Percentiles rank a stretch among this genome's conserved stretches.
phyloP scores from a whole-genome alignment of 768 basidiomycete genomes.

The Panaeolus papilionaceus region DNA sequence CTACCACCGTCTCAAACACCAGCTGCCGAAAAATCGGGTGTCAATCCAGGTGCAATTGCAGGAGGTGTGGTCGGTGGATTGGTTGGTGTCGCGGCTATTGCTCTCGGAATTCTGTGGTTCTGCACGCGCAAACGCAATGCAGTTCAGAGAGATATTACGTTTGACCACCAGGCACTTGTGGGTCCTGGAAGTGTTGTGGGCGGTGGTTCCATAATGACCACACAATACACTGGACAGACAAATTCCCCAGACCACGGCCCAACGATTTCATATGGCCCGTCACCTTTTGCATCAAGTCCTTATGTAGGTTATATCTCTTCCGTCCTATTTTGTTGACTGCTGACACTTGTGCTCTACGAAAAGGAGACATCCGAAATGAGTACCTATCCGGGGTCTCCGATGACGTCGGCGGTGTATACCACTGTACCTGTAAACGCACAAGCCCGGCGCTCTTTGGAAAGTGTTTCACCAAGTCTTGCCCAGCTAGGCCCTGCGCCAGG shows the following conservation, averaged over 20 bases:
- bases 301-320: conserved; percentile 23
- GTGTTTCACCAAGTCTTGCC: conserved; percentile 25
- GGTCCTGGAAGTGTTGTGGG: not conserved
- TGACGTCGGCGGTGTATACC: conserved; percentile 37
- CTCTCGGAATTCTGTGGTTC: conserved; percentile 46
- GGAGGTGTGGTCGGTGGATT: conserved; percentile 66
- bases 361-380: conserved; percentile 32
- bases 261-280: conserved; percentile 14
- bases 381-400: conserved; percentile 30
- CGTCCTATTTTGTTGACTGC: not conserved
- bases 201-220: not conserved
- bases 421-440: conserved; percentile 27
- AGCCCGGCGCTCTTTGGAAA: conserved; percentile 39
- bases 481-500: conserved; percentile 15
- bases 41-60: conserved; percentile 62
- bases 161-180: conserved; percentile 33
- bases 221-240: not conserved
- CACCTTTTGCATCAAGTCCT: conserved; percentile 22
- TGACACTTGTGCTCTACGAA: not conserved
- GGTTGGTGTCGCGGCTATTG: conserved; percentile 46
- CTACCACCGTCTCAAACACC: conserved; percentile 25
- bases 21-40: conserved; percentile 18
- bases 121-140: conserved; percentile 33
- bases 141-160: conserved; percentile 28
- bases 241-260: conserved; percentile 18